A percentile compares a stretch with the other conserved stretches of the same genome.
Evolutionary conservation across 352 stramenopile species (phyloP).

Genomic region (Phytophthora niederhauseri): DNA sequence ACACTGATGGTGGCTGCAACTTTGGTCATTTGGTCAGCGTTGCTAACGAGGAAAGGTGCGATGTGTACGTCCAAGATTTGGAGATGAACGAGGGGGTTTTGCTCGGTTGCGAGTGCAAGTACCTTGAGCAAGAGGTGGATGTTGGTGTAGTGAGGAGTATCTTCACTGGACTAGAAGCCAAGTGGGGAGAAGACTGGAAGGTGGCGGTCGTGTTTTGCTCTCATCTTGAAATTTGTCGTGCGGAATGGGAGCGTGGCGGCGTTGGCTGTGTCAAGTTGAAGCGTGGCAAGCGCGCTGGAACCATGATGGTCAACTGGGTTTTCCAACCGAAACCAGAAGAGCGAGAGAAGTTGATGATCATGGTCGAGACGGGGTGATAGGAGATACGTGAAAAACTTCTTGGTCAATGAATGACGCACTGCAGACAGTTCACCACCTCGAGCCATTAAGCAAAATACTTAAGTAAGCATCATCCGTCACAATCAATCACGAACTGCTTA

Average conservation of each 20-base stretch:
- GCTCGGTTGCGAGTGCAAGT: constrained; percentile 24
- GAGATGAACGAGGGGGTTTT: neutral
- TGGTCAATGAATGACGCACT: too few species aligned
- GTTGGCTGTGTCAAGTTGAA: neutral
- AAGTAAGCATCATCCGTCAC: too few species aligned
- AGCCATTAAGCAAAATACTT: too few species aligned
- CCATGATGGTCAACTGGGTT: neutral
- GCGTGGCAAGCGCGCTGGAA: neutral
- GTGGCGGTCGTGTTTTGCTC: neutral
- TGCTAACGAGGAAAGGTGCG: neutral
- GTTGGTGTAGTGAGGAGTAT: neutral
- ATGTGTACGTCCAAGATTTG: constrained; percentile 4
- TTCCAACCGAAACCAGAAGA: neutral
- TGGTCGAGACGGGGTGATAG: too few species aligned
- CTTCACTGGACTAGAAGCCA: neutral
- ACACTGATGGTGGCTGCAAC: constrained; percentile 4
- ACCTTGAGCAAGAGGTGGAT: neutral
- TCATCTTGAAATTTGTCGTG: neutral
- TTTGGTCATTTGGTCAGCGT: constrained; percentile 19
- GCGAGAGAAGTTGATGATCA: neutral
- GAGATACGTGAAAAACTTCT: too few species aligned
- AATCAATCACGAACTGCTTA: too few species aligned
- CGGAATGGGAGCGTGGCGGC: neutral
- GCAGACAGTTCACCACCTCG: too few species aligned
- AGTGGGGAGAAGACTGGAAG: neutral